Evolutionary conservation across 495 filamentous ascomycete genomes (phyloP), one percentile per base, ranked within the genome.

Genomic region (Daldinia caldariorum): DNA sequence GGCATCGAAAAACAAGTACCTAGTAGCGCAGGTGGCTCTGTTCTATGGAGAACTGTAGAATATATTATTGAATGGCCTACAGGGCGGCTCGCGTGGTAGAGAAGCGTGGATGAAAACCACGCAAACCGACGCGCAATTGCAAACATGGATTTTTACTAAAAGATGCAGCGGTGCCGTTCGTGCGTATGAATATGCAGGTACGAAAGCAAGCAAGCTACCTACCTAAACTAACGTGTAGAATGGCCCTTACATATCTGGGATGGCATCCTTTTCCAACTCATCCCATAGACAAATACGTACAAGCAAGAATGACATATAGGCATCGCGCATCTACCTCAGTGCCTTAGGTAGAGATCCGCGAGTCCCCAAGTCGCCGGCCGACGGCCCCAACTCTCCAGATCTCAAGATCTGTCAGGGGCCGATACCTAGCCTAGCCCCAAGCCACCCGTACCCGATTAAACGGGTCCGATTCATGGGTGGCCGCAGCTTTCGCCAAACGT

Each of bases 161-260:
- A 22, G 18, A 22, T 22, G 7, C 43, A 47, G 26, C 20, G 43
- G 20, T 47, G 9, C 9, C 20, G 43, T 47, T 47, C 43, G 16
- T 22, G 43, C 43, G 16, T 22, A 47, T 1, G 43, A 47, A 47
- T 47, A 47, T 47, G 43, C 43, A 47, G 43, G 43, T 47, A 47
- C 43, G 9, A 22, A 22, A 47, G 43, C 43, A 47, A 47, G 18
- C 43, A 22, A 47, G 43, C 26, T 26, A 26, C 1, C 26, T 26
- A 26, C 8, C 43, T 20, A 47, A 16, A 8, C 43, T 20, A 47
- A 16, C 43, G 8, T 8, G 10, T 47, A 9, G 43, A 18, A 47
- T 47, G 0, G 8, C 43, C 43, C 43, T 18, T 47, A 47, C 43
- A 12, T 39, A 47, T 47, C n/a, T n/a, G n/a, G 18, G 10, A 47